Conservation (phyloP, 148 eudicot species). For the Diospyros lotus region DNA sequence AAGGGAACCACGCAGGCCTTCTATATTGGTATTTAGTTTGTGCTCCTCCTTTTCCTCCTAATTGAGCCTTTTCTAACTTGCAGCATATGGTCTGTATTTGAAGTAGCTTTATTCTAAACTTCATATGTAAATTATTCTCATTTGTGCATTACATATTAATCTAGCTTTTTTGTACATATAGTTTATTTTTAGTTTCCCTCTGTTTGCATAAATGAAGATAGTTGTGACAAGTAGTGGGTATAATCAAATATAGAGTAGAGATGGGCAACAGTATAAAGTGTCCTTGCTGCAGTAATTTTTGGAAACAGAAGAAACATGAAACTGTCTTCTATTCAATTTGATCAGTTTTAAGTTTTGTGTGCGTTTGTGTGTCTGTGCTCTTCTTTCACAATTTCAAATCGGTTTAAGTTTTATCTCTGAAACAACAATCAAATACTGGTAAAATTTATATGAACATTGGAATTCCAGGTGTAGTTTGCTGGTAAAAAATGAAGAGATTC, state of each 20-base stretch:
- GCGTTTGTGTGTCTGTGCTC: too few species aligned
- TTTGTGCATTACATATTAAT: neutral
- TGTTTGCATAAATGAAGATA: neutral
- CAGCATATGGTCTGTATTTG: too few species aligned
- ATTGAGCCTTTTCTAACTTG: neutral
- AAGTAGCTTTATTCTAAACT: too few species aligned
- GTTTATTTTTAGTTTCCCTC: neutral
- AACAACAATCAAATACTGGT: too few species aligned
- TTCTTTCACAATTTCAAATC: too few species aligned
- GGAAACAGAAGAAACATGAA: too few species aligned
- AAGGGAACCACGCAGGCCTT: too few species aligned
- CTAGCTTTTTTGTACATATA: neutral
- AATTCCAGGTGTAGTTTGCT: neutral
- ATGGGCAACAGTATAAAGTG: neutral
- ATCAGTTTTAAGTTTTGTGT: too few species aligned
- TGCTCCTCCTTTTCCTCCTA: neutral
- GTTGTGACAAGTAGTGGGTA: neutral
- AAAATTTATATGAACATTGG: neutral
- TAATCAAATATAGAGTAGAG: neutral
- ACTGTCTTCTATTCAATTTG: too few species aligned
- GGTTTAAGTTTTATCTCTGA: too few species aligned
- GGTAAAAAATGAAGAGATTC: neutral
- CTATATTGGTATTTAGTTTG: neutral
- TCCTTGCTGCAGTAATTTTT: neutral
- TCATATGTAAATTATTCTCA: neutral